A percentile compares a stretch with the other conserved stretches of the same genome.
phyloP scores from a whole-genome alignment of 345 rosid species.

The Populus ilicifolia region DNA sequence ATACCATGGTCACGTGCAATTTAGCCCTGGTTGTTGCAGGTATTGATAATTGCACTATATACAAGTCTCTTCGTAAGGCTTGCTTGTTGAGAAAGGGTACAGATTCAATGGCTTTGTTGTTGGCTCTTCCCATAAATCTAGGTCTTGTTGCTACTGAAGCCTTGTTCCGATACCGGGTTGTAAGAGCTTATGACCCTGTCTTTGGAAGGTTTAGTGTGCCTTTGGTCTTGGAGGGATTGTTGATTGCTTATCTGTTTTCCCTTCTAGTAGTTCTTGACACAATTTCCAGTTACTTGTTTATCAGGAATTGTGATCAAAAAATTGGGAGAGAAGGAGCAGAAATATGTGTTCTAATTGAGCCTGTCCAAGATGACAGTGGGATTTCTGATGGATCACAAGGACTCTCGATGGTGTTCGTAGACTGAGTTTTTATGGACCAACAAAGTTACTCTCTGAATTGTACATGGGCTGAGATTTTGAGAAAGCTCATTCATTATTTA shows the following conservation, averaged over 20 bases:
- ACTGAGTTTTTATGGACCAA: too few species aligned
- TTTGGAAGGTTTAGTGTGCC: slow-evolving; percentile 6
- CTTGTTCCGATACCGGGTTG: slow-evolving; percentile 26
- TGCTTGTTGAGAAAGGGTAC: slow-evolving; percentile 21
- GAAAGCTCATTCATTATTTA: too few species aligned
- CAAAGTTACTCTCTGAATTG: too few species aligned
- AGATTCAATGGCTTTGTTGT: slow-evolving; percentile 13
- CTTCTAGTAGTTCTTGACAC: slow-evolving; percentile 36
- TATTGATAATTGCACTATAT: slow-evolving; percentile 11
- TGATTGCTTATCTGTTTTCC: slow-evolving; percentile 36
- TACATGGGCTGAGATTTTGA: too few species aligned
- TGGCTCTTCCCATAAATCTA: slow-evolving; percentile 31
- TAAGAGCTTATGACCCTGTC: slow-evolving; percentile 5
- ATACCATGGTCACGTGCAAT: slow-evolving; percentile 23
- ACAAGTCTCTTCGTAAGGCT: slow-evolving; percentile 25
- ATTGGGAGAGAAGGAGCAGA: neutral
- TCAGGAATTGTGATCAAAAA: slow-evolving; percentile 14
- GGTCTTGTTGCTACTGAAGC: slow-evolving; percentile 33
- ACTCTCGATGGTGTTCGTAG: too few species aligned
- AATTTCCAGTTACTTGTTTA: slow-evolving; percentile 29
- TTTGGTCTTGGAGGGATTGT: slow-evolving; percentile 27
- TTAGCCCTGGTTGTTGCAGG: slow-evolving; percentile 34
- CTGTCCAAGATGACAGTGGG: neutral
- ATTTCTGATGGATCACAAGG: neutral
- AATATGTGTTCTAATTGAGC: neutral